phyloP scores from a whole-genome alignment of 768 basidiomycete species.

The Kondoa malvinella region DNA sequence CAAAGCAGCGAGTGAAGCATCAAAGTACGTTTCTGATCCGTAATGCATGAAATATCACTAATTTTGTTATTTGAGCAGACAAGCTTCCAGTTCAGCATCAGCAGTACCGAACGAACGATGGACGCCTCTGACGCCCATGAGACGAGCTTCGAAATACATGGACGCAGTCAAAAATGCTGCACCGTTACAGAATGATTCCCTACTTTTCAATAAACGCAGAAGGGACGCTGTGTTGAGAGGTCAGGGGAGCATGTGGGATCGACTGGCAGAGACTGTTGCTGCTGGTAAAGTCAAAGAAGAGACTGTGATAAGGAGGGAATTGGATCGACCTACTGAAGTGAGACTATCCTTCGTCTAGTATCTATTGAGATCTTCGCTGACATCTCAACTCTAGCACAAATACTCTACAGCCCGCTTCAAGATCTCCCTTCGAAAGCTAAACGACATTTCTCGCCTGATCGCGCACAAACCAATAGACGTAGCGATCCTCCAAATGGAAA shows the following conservation, averaged over 20 bases:
- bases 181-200: background rate
- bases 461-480: conserved; percentile 80
- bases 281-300: background rate
- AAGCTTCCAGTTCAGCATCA: background rate
- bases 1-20: background rate
- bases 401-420: conserved; percentile 85
- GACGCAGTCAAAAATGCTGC: background rate
- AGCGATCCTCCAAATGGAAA: conserved; percentile 92
- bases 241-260: background rate
- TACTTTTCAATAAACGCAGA: background rate
- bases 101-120: background rate
- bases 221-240: background rate
- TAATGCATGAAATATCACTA: background rate
- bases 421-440: conserved; percentile 73
- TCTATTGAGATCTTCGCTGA: background rate
- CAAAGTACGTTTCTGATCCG: background rate
- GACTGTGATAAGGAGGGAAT: background rate
- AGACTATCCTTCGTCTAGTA: background rate
- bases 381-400: conserved; percentile 49
- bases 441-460: conserved; percentile 68
- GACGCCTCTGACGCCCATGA: background rate
- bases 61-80: background rate
- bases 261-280: background rate
- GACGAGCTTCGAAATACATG: background rate
- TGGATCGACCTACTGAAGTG: background rate